Evolutionary conservation across 2,329 filamentous ascomycete genomes (phyloP).

Genomic region (Colletotrichum tanaceti): DNA sequence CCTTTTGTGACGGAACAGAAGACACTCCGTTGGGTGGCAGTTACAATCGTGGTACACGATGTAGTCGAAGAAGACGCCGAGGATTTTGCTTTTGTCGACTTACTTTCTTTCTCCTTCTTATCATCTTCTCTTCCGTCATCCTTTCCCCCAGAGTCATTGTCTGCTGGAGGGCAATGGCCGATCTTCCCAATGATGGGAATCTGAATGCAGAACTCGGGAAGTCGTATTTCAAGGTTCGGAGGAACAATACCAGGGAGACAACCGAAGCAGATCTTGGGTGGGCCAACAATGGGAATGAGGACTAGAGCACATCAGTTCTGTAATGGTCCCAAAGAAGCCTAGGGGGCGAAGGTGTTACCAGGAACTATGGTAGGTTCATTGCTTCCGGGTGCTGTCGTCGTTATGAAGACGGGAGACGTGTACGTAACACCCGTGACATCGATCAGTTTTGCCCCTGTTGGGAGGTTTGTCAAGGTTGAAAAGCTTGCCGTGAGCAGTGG

Average conservation of each 20-base stretch:
- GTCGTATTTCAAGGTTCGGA: background rate
- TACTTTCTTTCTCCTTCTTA: background rate
- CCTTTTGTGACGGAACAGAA: constrained; percentile 4
- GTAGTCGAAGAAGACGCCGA: background rate
- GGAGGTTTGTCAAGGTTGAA: too few species aligned
- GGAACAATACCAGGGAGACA: background rate
- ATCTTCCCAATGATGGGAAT: background rate
- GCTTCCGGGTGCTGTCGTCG: constrained; percentile 1
- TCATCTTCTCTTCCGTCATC: background rate
- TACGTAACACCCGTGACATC: background rate
- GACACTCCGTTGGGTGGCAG: background rate
- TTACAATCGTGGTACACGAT: background rate
- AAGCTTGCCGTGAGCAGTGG: too few species aligned
- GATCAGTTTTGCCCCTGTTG: too few species aligned
- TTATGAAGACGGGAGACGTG: background rate
- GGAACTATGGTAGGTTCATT: background rate
- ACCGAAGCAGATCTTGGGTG: background rate
- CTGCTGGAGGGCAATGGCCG: background rate
- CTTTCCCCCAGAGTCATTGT: background rate
- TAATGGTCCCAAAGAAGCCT: background rate
- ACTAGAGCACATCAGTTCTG: background rate
- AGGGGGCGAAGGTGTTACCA: background rate
- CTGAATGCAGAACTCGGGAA: background rate
- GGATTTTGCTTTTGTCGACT: background rate
- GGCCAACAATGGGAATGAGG: background rate